Percentiles rank a stretch among this genome's conserved stretches.
phyloP scores from a whole-genome alignment of 768 basidiomycete genomes.

The Calocera cornea region DNA sequence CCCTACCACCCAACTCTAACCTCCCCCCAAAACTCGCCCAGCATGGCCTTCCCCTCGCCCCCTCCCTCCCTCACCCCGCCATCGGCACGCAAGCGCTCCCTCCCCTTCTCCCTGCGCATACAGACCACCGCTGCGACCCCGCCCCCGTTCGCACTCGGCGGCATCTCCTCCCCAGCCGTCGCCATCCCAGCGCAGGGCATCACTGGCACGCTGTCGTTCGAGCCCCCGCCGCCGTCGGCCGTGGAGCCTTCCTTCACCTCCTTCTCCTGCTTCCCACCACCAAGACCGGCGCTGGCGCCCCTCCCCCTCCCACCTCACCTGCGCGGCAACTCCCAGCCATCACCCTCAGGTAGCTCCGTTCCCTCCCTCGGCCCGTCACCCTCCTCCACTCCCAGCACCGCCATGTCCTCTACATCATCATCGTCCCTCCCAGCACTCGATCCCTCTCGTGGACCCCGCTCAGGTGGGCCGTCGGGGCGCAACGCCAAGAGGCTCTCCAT shows the following conservation, averaged over 20 bases:
- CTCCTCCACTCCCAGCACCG: background rate
- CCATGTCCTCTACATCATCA: background rate
- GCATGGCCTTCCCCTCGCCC: background rate
- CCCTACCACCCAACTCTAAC: too few relatives aligned
- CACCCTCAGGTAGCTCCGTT: background rate
- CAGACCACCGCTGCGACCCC: background rate
- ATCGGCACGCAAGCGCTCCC: background rate
- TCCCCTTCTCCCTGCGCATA: background rate
- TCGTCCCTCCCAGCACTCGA: background rate
- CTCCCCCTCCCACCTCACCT: background rate
- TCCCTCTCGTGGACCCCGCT: background rate
- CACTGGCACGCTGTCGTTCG: background rate
- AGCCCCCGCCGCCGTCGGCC: background rate
- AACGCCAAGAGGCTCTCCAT: background rate
- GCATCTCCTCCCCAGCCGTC: background rate
- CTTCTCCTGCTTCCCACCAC: background rate
- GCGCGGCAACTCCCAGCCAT: background rate
- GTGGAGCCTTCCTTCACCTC: background rate
- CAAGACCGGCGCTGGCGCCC: background rate
- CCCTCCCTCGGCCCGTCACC: background rate
- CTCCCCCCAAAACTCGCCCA: background rate
- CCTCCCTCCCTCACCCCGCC: background rate
- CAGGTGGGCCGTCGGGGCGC: background rate
- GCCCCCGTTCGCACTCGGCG: background rate
- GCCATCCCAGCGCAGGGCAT: background rate